These are phyloP conservation scores for Brettanomyces anomalus DNA, from an alignment of 805 yeast genomes.

Conservation along the genomic window DNA sequence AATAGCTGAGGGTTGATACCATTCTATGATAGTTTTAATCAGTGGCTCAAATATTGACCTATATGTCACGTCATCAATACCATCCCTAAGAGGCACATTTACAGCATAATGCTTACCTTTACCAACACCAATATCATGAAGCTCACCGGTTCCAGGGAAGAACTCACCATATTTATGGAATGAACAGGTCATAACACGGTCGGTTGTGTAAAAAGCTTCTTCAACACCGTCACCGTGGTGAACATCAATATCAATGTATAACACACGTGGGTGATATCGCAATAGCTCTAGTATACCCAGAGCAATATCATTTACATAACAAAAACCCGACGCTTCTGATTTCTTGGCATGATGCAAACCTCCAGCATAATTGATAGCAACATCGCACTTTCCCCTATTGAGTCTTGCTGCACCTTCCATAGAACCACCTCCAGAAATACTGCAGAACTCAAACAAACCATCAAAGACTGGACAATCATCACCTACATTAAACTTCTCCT, in stretches of 20 bases:
- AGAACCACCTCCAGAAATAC: constrained; percentile 82
- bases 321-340: constrained; percentile 83
- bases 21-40: constrained; percentile 63
- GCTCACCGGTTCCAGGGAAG: constrained; percentile 89
- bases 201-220: constrained; percentile 88
- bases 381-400: constrained; percentile 74
- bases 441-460: constrained; percentile 66
- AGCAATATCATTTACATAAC: constrained; percentile 86
- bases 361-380: constrained; percentile 90
- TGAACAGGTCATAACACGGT: constrained; percentile 83
- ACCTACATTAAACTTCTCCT: constrained; percentile 93
- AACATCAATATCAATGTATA: constrained; percentile 83
- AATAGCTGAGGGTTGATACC: constrained; percentile 93
- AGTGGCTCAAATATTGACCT: constrained; percentile 86
- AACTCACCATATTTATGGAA: constrained; percentile 91
- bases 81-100: constrained; percentile 83
- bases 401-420: constrained; percentile 84
- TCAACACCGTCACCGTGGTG: constrained; percentile 97
- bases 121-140: constrained; percentile 77
- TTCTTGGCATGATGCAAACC: constrained; percentile 92
- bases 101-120: constrained; percentile 76
- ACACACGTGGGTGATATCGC: constrained; percentile 75
- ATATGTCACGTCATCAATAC: constrained; percentile 86
- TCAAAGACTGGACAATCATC: constrained; percentile 88
- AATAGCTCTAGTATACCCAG: constrained; percentile 72